Evolutionary conservation across 768 basidiomycete genomes (phyloP).

Genomic region (Suillus occidentalis): DNA sequence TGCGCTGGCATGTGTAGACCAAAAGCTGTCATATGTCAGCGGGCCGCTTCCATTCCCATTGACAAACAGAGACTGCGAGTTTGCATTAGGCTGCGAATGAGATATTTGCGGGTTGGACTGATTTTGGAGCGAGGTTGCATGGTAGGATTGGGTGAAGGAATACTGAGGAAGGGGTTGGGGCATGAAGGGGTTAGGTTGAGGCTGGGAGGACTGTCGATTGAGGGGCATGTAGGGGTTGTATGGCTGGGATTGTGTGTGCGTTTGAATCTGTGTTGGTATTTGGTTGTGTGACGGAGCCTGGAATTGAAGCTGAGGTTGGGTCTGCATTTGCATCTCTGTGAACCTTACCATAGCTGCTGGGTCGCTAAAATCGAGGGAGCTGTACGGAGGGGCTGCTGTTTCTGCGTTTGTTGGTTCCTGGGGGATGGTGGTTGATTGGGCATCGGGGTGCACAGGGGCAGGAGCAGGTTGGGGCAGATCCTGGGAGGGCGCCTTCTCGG

Average conservation of each 20-base stretch:
- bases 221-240: conserved; percentile 6
- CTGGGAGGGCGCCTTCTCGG: background rate
- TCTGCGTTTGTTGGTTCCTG: background rate
- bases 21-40: conserved; percentile 63
- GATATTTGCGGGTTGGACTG: conserved; percentile 6
- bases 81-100: background rate
- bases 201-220: conserved; percentile 3
- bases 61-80: conserved; percentile 28
- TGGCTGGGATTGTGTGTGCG: conserved; percentile 6
- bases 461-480: conserved; percentile 1
- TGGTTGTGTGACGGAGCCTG: conserved; percentile 7
- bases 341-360: conserved; percentile 24
- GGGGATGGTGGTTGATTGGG: background rate
- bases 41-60: conserved; percentile 11
- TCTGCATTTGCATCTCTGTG: conserved; percentile 21
- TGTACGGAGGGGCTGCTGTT: background rate
- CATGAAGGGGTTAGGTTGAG: conserved; percentile 7
- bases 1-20: conserved; percentile 51
- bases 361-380: conserved; percentile 24
- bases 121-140: conserved; percentile 5
- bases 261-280: background rate
- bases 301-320: conserved; percentile 4
- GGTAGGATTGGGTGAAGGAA: conserved; percentile 8
- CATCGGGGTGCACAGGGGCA: background rate
- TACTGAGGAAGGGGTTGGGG: conserved; percentile 16